phyloP scores from a whole-genome alignment of 2,329 filamentous ascomycete species.

The Aspergillus quadrilineatus region DNA sequence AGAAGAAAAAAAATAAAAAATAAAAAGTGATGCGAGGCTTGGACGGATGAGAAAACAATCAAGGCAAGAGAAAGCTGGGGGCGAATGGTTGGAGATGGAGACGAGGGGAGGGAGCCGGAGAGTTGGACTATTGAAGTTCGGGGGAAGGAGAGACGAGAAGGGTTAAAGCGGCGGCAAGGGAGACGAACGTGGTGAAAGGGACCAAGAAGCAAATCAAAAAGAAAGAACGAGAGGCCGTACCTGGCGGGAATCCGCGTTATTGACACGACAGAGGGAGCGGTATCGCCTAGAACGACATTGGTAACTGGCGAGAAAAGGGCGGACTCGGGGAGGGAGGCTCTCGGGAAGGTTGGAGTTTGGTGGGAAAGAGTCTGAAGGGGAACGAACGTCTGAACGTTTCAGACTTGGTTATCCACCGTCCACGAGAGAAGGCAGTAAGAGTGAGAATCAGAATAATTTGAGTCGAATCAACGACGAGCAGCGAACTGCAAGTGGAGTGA shows the following conservation, averaged over 20 bases:
- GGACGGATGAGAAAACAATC: not conserved
- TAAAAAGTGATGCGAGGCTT: not conserved
- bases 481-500: not conserved
- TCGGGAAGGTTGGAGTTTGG: not conserved
- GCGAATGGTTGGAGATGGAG: constrained; percentile 4
- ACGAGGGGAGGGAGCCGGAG: constrained; percentile 1
- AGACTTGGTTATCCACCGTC: not conserved
- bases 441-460: not conserved
- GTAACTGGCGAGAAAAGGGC: constrained; percentile 4
- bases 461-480: constrained; percentile 1
- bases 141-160: constrained; percentile 1
- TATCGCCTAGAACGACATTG: constrained; percentile 33
- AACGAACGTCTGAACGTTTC: not conserved
- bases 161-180: constrained; percentile 12
- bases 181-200: constrained; percentile 5
- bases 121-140: constrained; percentile 1
- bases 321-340: constrained; percentile 3
- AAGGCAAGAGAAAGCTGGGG: not conserved
- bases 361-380: constrained; percentile 6
- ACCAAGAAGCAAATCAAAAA: constrained; percentile 1
- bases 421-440: not conserved
- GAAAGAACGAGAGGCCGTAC: constrained; percentile 20
- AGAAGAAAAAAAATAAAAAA: not conserved
- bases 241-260: constrained; percentile 31
- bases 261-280: constrained; percentile 27